phyloP scores from a whole-genome alignment of 768 basidiomycete genomes.

The Solioccasus polychromus region DNA sequence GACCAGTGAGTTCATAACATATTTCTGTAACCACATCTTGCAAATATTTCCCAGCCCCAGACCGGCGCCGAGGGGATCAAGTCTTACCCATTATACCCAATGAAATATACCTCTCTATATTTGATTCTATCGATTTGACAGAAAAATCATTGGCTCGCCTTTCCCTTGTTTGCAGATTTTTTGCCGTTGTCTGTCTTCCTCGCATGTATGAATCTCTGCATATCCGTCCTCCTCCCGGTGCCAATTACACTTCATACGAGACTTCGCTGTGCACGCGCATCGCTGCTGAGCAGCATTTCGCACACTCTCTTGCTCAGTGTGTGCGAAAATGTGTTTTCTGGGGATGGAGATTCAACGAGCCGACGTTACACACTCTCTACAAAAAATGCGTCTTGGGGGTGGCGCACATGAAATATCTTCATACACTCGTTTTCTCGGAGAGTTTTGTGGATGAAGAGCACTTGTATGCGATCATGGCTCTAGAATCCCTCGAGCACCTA shows the following conservation, averaged over 20 bases:
- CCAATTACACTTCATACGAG: too few relatives aligned
- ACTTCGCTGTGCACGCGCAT: slow-evolving; percentile 27
- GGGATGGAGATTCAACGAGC: neutral
- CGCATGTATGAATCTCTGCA: neutral
- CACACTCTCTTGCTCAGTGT: neutral
- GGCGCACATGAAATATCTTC: slow-evolving; percentile 19
- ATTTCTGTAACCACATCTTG: too few relatives aligned
- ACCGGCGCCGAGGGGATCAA: neutral
- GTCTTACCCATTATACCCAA: neutral
- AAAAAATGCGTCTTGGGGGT: slow-evolving; percentile 4
- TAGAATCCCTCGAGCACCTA: slow-evolving; percentile 16
- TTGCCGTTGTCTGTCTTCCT: neutral
- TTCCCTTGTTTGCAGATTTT: neutral
- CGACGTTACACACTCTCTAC: neutral
- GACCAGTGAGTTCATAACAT: too few relatives aligned
- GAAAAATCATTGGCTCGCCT: neutral
- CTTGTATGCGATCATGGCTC: slow-evolving; percentile 11
- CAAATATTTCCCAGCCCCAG: neutral
- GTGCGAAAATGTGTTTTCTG: neutral
- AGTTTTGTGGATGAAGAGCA: slow-evolving; percentile 11
- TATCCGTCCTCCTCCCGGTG: too few relatives aligned
- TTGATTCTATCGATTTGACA: neutral
- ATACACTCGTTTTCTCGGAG: slow-evolving; percentile 5
- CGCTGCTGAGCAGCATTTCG: slow-evolving; percentile 24
- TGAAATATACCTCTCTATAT: neutral